phyloP scores from a whole-genome alignment of 441 rosid genomes.

The Hura crepitans region DNA sequence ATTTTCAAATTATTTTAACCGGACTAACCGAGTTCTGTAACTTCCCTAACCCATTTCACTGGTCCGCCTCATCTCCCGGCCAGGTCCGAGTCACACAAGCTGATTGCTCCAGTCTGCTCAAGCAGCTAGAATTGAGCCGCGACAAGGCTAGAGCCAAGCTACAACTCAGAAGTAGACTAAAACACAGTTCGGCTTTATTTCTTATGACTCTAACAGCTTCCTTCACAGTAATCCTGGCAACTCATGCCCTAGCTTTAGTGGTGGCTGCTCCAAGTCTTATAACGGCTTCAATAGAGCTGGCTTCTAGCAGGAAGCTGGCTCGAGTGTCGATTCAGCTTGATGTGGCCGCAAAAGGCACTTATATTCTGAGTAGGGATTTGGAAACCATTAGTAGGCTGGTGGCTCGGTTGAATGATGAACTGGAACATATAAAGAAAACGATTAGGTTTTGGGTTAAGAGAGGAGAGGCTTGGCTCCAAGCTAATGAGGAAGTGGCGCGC shows the following conservation, averaged over 20 bases:
- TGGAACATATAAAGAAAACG: constrained; percentile 46
- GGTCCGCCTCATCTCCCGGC: constrained; percentile 24
- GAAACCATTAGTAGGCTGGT: constrained; percentile 65
- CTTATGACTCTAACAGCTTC: constrained; percentile 59
- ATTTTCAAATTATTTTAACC: constrained; percentile 8
- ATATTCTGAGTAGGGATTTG: constrained; percentile 57
- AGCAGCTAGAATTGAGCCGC: constrained; percentile 51
- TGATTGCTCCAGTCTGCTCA: constrained; percentile 38
- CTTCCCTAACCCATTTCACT: constrained; percentile 33
- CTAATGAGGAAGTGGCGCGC: constrained; percentile 42
- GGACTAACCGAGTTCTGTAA: constrained; percentile 30
- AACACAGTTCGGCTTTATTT: constrained; percentile 53
- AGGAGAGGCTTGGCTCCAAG: constrained; percentile 44
- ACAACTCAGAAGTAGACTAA: constrained; percentile 30
- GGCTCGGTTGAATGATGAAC: constrained; percentile 53
- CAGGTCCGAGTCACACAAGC: constrained; percentile 41
- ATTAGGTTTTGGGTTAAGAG: constrained; percentile 49
- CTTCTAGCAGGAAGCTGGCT: constrained; percentile 35
- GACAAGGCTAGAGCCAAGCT: constrained; percentile 44
- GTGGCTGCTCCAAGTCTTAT: constrained; percentile 52
- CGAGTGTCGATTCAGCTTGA: constrained; percentile 45
- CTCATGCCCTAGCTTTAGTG: constrained; percentile 62
- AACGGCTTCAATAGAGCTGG: constrained; percentile 33
- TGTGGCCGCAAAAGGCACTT: constrained; percentile 66
- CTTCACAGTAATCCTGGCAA: constrained; percentile 46